Percentiles rank a stretch among this genome's conserved stretches.
phyloP scores from a whole-genome alignment of 2,329 filamentous ascomycete genomes.

The Aspergillus awamori region DNA sequence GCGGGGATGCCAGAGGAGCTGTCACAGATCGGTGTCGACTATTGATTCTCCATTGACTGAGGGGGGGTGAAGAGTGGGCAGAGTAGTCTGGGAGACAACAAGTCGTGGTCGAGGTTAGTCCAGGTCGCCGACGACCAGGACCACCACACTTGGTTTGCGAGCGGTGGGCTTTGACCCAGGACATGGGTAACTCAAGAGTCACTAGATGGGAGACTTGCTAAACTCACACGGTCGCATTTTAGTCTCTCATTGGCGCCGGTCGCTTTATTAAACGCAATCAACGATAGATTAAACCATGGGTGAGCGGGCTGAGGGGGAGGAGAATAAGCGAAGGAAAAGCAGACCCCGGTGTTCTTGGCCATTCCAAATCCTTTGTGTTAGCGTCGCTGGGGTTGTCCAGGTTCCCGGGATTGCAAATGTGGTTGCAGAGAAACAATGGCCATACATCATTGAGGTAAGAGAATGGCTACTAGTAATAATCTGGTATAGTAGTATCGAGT shows the following conservation, averaged over 20 bases:
- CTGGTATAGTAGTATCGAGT: too few relatives aligned
- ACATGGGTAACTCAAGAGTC: background rate
- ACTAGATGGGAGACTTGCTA: background rate
- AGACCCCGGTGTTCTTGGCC: background rate
- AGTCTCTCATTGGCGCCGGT: background rate
- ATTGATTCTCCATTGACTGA: constrained; percentile 5
- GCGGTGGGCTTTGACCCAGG: background rate
- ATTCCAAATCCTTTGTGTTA: constrained; percentile 15
- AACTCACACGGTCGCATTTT: background rate
- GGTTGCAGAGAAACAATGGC: constrained; percentile 6
- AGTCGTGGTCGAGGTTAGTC: background rate
- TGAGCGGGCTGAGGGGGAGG: background rate
- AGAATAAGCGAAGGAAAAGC: background rate
- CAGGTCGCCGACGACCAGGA: background rate
- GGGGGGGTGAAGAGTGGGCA: too few relatives aligned
- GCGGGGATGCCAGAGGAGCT: constrained; percentile 2
- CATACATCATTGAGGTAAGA: constrained; percentile 2
- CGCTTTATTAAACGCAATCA: constrained; percentile 3
- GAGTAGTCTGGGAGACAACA: background rate
- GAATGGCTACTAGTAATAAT: background rate
- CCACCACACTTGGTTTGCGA: background rate
- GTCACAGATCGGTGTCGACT: constrained; percentile 12
- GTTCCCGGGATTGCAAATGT: constrained; percentile 9
- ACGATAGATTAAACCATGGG: constrained; percentile 6
- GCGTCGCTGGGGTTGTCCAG: constrained; percentile 13